Base-by-base conservation (phyloP, 2,329 filamentous ascomycete species). In the Cercospora canescens region DNA sequence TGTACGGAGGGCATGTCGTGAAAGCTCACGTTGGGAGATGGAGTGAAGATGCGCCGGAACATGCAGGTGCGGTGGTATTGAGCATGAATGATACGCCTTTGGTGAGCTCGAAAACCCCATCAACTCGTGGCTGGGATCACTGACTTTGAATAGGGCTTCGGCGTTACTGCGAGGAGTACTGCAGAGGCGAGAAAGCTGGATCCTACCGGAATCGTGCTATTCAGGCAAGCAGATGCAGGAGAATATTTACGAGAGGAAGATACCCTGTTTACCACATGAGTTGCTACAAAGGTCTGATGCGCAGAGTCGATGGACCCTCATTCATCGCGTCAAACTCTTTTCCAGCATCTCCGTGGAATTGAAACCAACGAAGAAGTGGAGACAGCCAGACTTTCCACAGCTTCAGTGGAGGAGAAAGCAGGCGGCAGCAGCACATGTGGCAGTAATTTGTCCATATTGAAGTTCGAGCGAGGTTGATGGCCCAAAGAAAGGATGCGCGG, bases 1-100 rank as follows among this genome's bases (percentile, higher is more conserved):
- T 99, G 55, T 99, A 98, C 80, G 95, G 95, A 61, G 92, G 92
- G 64, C 94, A 98, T 79, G 85, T 96, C 60, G 88, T 96, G 72
- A 92, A 92, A 79, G 91, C 90, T 34, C 91, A 93, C 78, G 87
- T 95, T 18, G 92, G 92, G 21, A 83, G 93, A 68, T 94, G 91
- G 89, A 91, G 89, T 45, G 93, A 97, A 75, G 94, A 98, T 82
- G 94, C 91, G 74, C 94, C 94, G 0, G 93, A 96, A 81, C 94
- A 98, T 80, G 90, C 93, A 74, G 95, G 95, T 48, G 90, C 97
- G 12, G 88, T 99, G 55, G 91, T 99, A 24, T 89, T 93, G 81
- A 90, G 87, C 75, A 96, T 97, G 92, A 90, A 94, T 76, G 95
- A 98, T 80, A 94, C 90, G 24, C 93, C 93, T 12, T 76, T 89